Base-by-base conservation (phyloP, 169 alveolate genomes). In the Cryptosporidium parvum region DNA sequence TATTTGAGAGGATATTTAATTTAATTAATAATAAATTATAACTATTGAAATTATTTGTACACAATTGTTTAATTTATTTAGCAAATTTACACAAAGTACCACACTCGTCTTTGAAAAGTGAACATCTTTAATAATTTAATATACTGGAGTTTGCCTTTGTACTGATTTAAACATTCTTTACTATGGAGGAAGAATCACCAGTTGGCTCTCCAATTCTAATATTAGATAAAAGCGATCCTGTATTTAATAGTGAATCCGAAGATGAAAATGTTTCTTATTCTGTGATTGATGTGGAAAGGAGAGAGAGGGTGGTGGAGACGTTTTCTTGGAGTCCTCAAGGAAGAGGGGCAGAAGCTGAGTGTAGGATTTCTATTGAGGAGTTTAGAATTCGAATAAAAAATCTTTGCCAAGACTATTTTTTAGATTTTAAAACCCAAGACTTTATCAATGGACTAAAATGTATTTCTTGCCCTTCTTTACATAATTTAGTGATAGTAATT, bases 311-410 rank as follows among this genome's bases (percentile, higher is more conserved):
- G 89, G 89, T 80, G 4, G 89, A 80, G 52, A 42, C 89, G 26
- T 80, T 80, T 65, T 80, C 89, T 37, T 80, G 89, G 89, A 80
- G 89, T 31, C 89, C 89, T 45, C 89, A 80, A 48, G 89, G 89
- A 45, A 80, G 89, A 23, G 89, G 89, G 44, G 33, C 59, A 26
- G 89, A 80, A 45, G 23, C 33, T 21, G 89, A 45, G 16, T 62
- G 75, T 39, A 48, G 21, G 18, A 80, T 80, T 35, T 52, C 89
- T 0, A 62, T 80, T 14, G 89, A 80, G 26, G 89, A 80, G 48
- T 80, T 80, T 33, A 35, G 89, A 62, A 67, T 59, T 26, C 35
- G 89, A 39, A 44, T 80, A 37, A 80, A 80, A 65, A 80, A 80
- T 42, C 35, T 80, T 12, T 80, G 89, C 44, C 89, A 80, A 48